Percentiles rank a stretch among this genome's conserved stretches.
phyloP scores from a whole-genome alignment of 2,329 filamentous ascomycete species.

The Alternaria triticimaculans region DNA sequence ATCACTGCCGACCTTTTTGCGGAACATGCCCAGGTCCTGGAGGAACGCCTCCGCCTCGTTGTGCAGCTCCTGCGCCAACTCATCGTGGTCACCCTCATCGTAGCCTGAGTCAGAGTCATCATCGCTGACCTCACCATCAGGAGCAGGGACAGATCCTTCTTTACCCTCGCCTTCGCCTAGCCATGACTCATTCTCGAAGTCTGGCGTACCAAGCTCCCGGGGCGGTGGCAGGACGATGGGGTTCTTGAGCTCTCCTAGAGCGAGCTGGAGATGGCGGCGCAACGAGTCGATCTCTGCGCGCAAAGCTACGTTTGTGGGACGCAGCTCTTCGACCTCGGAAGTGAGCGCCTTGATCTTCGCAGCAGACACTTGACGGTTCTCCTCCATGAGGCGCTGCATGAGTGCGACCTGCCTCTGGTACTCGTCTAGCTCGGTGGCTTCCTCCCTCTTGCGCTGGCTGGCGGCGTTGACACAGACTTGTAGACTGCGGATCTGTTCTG shows the following conservation, averaged over 20 bases:
- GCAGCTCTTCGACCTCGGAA: slow-evolving; percentile 56
- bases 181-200: slow-evolving; percentile 44
- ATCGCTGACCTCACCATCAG: slow-evolving; percentile 45
- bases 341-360: slow-evolving; percentile 89
- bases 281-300: slow-evolving; percentile 80
- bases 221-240: slow-evolving; percentile 72
- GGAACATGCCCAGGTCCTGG: slow-evolving; percentile 79
- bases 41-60: slow-evolving; percentile 85
- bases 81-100: slow-evolving; percentile 65
- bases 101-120: slow-evolving; percentile 58
- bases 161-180: slow-evolving; percentile 36
- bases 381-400: slow-evolving; percentile 97
- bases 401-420: slow-evolving; percentile 89
- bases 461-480: slow-evolving; percentile 73
- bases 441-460: slow-evolving; percentile 74
- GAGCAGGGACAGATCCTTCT: slow-evolving; percentile 26
- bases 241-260: slow-evolving; percentile 85
- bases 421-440: slow-evolving; percentile 86
- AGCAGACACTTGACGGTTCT: slow-evolving; percentile 86
- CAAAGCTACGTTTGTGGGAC: slow-evolving; percentile 64
- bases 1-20: slow-evolving; percentile 86
- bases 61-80: slow-evolving; percentile 70
- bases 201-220: slow-evolving; percentile 31
- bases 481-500: slow-evolving; percentile 86
- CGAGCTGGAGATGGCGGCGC: slow-evolving; percentile 84